A percentile compares a stretch with the other conserved stretches of the same genome.
phyloP scores from a whole-genome alignment of 768 basidiomycete species.

The Suillus lakei region DNA sequence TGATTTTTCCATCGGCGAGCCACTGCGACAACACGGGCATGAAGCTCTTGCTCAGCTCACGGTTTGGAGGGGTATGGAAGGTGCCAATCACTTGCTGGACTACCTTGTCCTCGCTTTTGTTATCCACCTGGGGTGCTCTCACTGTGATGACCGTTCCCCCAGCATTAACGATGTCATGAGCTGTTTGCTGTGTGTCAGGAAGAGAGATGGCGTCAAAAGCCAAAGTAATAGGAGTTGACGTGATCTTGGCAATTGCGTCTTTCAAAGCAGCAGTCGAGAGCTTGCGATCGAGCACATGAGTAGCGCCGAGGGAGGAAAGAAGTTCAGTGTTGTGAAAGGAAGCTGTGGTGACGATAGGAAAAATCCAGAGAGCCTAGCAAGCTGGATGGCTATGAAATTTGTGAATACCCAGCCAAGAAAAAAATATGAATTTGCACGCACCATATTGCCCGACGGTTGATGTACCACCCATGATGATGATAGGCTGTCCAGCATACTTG shows the following conservation, averaged over 20 bases:
- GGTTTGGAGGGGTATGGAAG: conserved; percentile 9
- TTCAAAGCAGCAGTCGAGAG: conserved; percentile 17
- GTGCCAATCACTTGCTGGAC: neutral
- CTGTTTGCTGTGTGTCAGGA: conserved; percentile 38
- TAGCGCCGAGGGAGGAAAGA: conserved; percentile 42
- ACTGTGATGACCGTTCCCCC: conserved; percentile 34
- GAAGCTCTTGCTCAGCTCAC: conserved; percentile 16
- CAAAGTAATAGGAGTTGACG: conserved; percentile 15
- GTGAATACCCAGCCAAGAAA: conserved; percentile 36
- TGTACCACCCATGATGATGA: conserved; percentile 43
- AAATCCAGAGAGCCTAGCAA: conserved; percentile 39
- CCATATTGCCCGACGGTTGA: conserved; percentile 43
- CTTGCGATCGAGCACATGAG: conserved; percentile 40
- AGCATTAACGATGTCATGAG: conserved; percentile 34
- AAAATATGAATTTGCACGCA: conserved; percentile 39
- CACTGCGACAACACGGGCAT: conserved; percentile 14
- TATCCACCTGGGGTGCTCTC: neutral
- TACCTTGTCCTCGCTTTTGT: conserved; percentile 8
- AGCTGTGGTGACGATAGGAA: conserved; percentile 45
- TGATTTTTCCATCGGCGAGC: conserved; percentile 21
- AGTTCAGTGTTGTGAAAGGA: conserved; percentile 38
- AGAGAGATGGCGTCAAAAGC: conserved; percentile 33
- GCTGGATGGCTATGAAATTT: conserved; percentile 44
- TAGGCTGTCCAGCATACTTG: conserved; percentile 36
- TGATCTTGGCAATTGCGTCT: conserved; percentile 19